Evolutionary conservation across 805 yeast genomes (phyloP), one percentile per base, ranked within the genome.

Genomic region (Metschnikowia peoriensis): DNA sequence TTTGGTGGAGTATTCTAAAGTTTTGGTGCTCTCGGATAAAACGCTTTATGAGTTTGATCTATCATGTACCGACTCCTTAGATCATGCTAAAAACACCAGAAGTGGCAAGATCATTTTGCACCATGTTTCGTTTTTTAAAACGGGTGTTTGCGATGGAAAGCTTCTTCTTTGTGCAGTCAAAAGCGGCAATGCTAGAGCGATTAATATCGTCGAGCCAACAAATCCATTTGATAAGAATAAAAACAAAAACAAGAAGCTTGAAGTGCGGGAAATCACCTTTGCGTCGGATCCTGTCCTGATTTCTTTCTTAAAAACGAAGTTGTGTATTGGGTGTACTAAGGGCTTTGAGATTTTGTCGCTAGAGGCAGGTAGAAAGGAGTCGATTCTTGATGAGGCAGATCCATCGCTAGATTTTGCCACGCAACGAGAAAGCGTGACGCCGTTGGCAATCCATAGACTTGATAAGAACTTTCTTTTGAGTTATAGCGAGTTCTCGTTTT

Each of bases 321-420:
- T 94, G 56, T 93, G 97, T 75, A 88, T 94, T 58, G 99, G 99
- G 28, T 94, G 99, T 64, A 86, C 96, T 29, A 89, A 87, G 67
- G 99, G 99, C 0, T 94, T 94, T 74, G 98, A 94, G 72, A 90
- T 94, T 63, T 91, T 94, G 38, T 87, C 96, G 15, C 76, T 92
- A 41, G 88, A 87, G 54, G 89, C 87, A 49, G 86, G 89, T 53
- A 88, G 85, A 54, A 90, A 88, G 69, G 97, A 94, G 70, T 84
- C 94, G 9, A 80, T 94, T 47, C 76, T 94, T 61, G 98, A 94
- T 71, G 97, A 97, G n/a, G 99, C 98, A 0, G 99, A 94, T 65
- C 96, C 98, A 0, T 90, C 97, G 16, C 77, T 94, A 49, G 99
- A 94, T 64, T 94, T 94, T 74, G 97, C 94, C 12, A 89, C 84